Evolutionary conservation across 31 red algal genomes (phyloP).

Genomic region (Bonnemaisonia californica): DNA sequence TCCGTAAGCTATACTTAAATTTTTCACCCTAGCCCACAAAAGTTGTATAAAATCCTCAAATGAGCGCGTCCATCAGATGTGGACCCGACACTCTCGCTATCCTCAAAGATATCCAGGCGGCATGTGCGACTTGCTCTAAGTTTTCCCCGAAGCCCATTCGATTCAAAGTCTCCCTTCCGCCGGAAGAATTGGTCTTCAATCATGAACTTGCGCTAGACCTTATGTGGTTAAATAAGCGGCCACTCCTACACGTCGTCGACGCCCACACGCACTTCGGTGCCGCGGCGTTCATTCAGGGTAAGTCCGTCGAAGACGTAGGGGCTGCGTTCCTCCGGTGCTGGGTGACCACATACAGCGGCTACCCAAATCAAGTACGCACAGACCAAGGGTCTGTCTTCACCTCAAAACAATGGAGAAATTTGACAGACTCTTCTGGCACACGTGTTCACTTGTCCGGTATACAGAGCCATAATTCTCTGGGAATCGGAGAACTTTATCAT

Average conservation of each 20-base stretch:
- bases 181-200: background rate
- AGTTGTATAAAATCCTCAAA: conserved; percentile 2
- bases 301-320: background rate
- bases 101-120: background rate
- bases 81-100: background rate
- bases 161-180: background rate
- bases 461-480: background rate
- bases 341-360: background rate
- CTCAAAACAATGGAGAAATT: background rate
- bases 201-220: conserved; percentile 9
- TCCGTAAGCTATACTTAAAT: too few species aligned
- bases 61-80: background rate
- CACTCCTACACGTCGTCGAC: conserved; percentile 1
- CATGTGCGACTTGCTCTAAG: background rate
- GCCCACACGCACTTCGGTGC: background rate
- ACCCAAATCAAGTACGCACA: background rate
- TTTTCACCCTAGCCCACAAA: background rate
- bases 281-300: background rate
- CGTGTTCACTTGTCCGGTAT: background rate
- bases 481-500: conserved; percentile 42
- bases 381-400: background rate
- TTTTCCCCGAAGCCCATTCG: background rate
- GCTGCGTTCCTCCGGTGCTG: background rate
- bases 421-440: background rate
- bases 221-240: background rate